Conservation (phyloP, 2,329 filamentous ascomycete species). For the Aotearoamyces nothofagi region DNA sequence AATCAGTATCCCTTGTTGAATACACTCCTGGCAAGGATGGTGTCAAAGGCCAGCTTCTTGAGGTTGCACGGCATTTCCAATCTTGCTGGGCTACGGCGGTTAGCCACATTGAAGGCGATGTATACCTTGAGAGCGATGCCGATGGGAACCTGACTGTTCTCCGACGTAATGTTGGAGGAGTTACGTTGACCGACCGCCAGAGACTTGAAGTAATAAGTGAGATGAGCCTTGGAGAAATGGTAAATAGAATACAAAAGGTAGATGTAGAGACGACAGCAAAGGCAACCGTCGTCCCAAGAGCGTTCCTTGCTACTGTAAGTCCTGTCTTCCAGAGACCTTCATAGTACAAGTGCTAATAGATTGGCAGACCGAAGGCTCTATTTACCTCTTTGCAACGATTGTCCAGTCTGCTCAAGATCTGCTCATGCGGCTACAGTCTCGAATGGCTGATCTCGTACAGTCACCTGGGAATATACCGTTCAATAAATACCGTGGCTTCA, state of each 20-base stretch:
- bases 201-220: slow-evolving; percentile 64
- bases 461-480: slow-evolving; percentile 65
- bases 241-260: slow-evolving; percentile 72
- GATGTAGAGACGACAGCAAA: slow-evolving; percentile 47
- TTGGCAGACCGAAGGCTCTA: slow-evolving; percentile 68
- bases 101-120: slow-evolving; percentile 53
- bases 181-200: slow-evolving; percentile 57
- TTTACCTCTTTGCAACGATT: slow-evolving; percentile 82
- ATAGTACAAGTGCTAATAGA: slow-evolving; percentile 8
- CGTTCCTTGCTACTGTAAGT: slow-evolving; percentile 78
- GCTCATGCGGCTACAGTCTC: slow-evolving; percentile 65
- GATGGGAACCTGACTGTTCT: slow-evolving; percentile 79
- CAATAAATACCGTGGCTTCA: slow-evolving; percentile 67
- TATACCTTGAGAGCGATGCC: slow-evolving; percentile 71
- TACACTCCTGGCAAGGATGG: slow-evolving; percentile 44
- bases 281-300: slow-evolving; percentile 61
- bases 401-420: slow-evolving; percentile 58
- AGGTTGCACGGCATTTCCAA: slow-evolving; percentile 68
- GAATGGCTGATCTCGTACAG: slow-evolving; percentile 49
- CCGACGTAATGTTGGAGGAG: slow-evolving; percentile 54
- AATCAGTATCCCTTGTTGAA: slow-evolving; percentile 69
- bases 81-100: slow-evolving; percentile 72
- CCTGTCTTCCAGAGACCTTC: slow-evolving; percentile 2
- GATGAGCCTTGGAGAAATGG: slow-evolving; percentile 79
- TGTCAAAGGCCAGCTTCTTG: slow-evolving; percentile 46